Evolutionary conservation across 805 yeast species (phyloP).

Genomic region (Kluyveromyces siamensis): DNA sequence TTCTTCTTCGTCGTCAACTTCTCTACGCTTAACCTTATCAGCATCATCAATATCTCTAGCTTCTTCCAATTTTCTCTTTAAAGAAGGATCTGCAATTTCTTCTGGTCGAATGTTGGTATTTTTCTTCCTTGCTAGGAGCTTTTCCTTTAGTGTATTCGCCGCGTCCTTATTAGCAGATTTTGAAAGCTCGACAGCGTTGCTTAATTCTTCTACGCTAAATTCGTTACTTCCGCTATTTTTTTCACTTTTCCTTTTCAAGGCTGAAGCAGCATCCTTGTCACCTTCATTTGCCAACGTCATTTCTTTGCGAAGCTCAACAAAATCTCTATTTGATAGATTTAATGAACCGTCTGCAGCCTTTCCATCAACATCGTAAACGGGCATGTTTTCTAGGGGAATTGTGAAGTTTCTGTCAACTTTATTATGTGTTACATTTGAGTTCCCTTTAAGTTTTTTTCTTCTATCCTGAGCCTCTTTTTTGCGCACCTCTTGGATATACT

Average conservation of each 20-base stretch:
- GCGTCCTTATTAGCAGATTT: conserved; percentile 35
- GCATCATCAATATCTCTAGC: conserved; percentile 9
- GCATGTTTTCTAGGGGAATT: conserved; percentile 60
- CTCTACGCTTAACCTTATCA: conserved; percentile 12
- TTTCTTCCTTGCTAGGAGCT: conserved; percentile 23
- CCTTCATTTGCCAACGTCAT: conserved; percentile 66
- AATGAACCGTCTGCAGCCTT: conserved; percentile 58
- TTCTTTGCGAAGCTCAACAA: conserved; percentile 53
- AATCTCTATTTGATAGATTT: conserved; percentile 58
- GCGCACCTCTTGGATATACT: conserved; percentile 62
- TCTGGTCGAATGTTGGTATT: conserved; percentile 20
- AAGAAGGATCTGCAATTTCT: conserved; percentile 4
- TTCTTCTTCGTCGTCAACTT: conserved; percentile 5
- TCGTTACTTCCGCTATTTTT: conserved; percentile 18
- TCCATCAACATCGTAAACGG: conserved; percentile 69
- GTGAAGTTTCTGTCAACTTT: conserved; percentile 64
- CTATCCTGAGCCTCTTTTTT: conserved; percentile 58
- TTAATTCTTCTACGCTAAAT: conserved; percentile 22
- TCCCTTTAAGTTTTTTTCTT: conserved; percentile 41
- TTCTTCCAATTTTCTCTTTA: conserved; percentile 6
- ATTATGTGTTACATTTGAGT: conserved; percentile 55
- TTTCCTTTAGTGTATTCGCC: conserved; percentile 36
- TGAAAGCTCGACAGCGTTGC: conserved; percentile 27
- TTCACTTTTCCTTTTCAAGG: conserved; percentile 36
- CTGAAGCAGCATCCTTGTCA: conserved; percentile 59